Percentiles rank a stretch among this genome's conserved stretches.
Evolutionary conservation across 345 rosid genomes (phyloP).

Genomic region (Salix viminalis): DNA sequence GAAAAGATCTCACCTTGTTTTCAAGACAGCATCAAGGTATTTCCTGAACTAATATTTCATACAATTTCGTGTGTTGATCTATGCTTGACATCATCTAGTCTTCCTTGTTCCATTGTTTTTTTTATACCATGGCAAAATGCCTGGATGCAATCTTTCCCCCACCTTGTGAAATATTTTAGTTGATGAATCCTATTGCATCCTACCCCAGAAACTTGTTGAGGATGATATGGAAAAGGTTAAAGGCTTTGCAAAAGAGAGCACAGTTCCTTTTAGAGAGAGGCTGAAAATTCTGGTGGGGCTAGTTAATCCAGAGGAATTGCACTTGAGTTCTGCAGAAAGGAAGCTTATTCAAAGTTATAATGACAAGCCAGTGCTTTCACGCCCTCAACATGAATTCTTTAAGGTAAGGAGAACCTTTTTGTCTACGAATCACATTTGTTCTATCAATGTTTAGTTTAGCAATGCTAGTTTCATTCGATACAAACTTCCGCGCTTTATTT

Average conservation of each 20-base stretch:
- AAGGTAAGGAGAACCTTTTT: conserved; percentile 31
- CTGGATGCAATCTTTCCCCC: not conserved
- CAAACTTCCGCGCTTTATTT: too few species aligned
- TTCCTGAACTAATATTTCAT: not conserved
- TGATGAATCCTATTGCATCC: conserved; percentile 7
- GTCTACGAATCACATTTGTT: not conserved
- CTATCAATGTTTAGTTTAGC: not conserved
- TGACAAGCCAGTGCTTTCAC: conserved; percentile 75
- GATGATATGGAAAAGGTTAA: conserved; percentile 68
- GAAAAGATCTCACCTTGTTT: conserved; percentile 54
- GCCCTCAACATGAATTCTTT: conserved; percentile 77
- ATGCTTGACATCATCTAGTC: not conserved
- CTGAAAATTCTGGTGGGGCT: conserved; percentile 66
- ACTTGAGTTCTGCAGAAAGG: conserved; percentile 58
- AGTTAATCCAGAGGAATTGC: conserved; percentile 73
- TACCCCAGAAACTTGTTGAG: conserved; percentile 53
- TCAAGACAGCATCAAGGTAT: conserved; percentile 68
- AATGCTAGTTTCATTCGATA: too few species aligned
- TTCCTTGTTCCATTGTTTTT: too few species aligned
- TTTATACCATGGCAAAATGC: not conserved
- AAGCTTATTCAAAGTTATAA: conserved; percentile 71
- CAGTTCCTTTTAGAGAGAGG: conserved; percentile 72
- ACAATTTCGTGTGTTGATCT: not conserved
- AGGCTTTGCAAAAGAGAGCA: conserved; percentile 58
- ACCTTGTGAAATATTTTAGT: not conserved